These are phyloP conservation scores for Cercospora sp. DNA, from an alignment of 2,329 filamentous ascomycete genomes.

Conservation along the genomic window DNA sequence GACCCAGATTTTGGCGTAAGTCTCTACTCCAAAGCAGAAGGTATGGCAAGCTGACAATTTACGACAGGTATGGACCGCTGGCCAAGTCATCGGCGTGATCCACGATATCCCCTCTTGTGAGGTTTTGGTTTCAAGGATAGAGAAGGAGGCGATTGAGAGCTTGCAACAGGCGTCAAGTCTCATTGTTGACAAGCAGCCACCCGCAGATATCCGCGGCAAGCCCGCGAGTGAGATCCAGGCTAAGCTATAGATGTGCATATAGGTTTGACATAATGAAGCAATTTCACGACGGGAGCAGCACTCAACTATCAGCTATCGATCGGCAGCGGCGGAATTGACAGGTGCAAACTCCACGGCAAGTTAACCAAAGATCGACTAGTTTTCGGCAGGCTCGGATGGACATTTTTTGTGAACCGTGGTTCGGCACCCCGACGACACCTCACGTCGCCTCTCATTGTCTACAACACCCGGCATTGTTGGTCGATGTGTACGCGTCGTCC, in stretches of 20 bases:
- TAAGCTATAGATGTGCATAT: constrained; percentile 26
- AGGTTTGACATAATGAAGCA: background rate
- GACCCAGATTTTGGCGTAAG: constrained; percentile 86
- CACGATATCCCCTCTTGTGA: constrained; percentile 54
- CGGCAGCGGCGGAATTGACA: background rate
- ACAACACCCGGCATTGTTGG: background rate
- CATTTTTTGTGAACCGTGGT: background rate
- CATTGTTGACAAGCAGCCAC: constrained; percentile 41
- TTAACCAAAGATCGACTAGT: background rate
- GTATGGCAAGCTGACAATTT: constrained; percentile 17
- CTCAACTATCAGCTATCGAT: background rate
- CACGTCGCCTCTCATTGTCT: background rate
- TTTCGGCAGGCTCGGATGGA: background rate
- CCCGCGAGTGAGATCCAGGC: constrained; percentile 28
- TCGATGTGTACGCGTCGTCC: background rate
- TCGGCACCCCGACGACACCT: background rate
- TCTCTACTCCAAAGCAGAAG: background rate
- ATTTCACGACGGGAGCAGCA: background rate
- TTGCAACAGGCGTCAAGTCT: constrained; percentile 43
- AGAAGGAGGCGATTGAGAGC: constrained; percentile 47
- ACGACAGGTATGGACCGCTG: constrained; percentile 88
- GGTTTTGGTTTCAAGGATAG: constrained; percentile 48
- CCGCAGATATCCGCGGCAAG: constrained; percentile 36
- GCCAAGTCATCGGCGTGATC: constrained; percentile 76
- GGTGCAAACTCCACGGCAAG: background rate